A percentile compares a stretch with the other conserved stretches of the same genome.
phyloP scores from a whole-genome alignment of 805 yeast species.

The Metschnikowia drakensbergensis region DNA sequence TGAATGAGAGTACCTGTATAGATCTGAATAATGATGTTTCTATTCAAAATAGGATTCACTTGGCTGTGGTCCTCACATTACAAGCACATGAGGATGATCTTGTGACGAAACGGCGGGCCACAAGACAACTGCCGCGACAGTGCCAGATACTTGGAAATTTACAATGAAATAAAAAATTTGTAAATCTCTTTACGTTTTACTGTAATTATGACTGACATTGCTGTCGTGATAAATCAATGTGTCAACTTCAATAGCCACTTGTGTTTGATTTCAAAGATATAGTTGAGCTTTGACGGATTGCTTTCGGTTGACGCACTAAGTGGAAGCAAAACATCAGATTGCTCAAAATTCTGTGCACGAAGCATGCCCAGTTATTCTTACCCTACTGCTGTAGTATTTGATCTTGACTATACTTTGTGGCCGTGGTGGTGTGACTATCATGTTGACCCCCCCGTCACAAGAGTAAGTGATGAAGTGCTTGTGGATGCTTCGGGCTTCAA shows the following conservation, averaged over 20 bases:
- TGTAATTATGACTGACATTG: background rate
- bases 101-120: background rate
- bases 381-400: slow-evolving; percentile 59
- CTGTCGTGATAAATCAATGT: background rate
- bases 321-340: background rate
- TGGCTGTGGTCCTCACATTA: slow-evolving; percentile 8
- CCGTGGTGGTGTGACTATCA: slow-evolving; percentile 85
- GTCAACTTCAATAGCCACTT: background rate
- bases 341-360: background rate
- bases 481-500: slow-evolving; percentile 54
- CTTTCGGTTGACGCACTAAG: slow-evolving; percentile 2
- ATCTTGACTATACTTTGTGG: slow-evolving; percentile 76
- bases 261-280: background rate
- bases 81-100: slow-evolving; percentile 12
- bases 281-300: background rate
- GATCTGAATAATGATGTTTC: slow-evolving; percentile 11
- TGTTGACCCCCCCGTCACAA: slow-evolving; percentile 46
- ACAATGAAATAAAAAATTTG: background rate
- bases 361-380: slow-evolving; percentile 15
- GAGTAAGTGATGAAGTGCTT: slow-evolving; percentile 29
- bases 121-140: background rate
- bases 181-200: background rate
- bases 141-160: background rate
- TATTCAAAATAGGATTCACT: slow-evolving; percentile 1
- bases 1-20: slow-evolving; percentile 4